Evolutionary conservation across 202 grass and related monocot species (phyloP).

Genomic region (Carex arenaria): DNA sequence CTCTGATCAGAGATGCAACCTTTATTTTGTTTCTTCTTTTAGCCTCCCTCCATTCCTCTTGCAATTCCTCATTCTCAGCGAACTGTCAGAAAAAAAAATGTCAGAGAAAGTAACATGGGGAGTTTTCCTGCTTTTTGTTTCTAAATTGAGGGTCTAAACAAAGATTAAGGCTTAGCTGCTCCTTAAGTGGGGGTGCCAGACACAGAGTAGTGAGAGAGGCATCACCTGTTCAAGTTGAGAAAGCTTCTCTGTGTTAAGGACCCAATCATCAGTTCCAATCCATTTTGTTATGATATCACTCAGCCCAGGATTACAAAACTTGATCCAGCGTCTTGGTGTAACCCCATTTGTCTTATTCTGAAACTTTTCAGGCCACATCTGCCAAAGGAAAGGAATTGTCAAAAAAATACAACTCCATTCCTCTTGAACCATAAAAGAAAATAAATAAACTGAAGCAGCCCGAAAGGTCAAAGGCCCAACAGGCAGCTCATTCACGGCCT

Average conservation of each 20-base stretch:
- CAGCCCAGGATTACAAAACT: constrained; percentile 91
- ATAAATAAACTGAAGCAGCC: background rate
- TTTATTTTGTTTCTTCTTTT: constrained; percentile 84
- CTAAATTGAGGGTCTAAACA: constrained; percentile 1
- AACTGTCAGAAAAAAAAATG: constrained; percentile 43
- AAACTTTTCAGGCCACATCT: constrained; percentile 96
- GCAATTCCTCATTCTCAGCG: constrained; percentile 76
- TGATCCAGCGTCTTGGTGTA: constrained; percentile 95
- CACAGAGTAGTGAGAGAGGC: constrained; percentile 1
- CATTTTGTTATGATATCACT: constrained; percentile 90
- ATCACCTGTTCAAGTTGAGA: constrained; percentile 69
- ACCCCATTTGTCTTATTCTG: constrained; percentile 99
- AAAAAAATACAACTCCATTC: no score
- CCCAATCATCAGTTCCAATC: constrained; percentile 90
- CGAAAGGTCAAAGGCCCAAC: background rate
- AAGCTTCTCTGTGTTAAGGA: constrained; percentile 84
- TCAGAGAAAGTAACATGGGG: constrained; percentile 29
- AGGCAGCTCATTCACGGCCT: background rate
- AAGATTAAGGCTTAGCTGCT: background rate
- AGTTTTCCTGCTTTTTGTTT: background rate
- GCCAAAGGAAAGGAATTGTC: constrained; percentile 18
- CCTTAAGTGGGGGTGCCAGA: background rate
- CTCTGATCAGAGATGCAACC: constrained; percentile 76
- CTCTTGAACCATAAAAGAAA: background rate
- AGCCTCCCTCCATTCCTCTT: constrained; percentile 69